Evolutionary conservation across 345 rosid species (phyloP).

Genomic region (Melaleuca quinquenervia): DNA sequence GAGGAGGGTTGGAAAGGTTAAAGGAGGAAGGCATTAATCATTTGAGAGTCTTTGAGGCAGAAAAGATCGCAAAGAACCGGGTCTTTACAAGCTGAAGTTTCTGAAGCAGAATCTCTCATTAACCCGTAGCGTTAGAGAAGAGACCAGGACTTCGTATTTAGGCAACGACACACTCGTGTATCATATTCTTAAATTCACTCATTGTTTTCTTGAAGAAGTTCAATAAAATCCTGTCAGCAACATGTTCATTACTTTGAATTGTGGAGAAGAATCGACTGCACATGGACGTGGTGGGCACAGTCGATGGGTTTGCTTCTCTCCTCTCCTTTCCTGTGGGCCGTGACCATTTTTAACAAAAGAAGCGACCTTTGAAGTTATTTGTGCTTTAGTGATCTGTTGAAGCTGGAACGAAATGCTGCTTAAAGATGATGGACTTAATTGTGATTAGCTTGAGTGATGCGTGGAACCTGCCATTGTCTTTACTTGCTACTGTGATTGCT

Average conservation of each 20-base stretch:
- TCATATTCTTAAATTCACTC: not conserved
- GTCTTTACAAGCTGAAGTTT: slow-evolving; percentile 18
- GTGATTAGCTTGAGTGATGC: not conserved
- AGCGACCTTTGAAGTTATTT: not conserved
- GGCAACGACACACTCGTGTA: not conserved
- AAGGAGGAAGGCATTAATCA: slow-evolving; percentile 50
- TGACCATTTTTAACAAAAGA: too few species aligned
- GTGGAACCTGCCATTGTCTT: not conserved
- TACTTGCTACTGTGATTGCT: not conserved
- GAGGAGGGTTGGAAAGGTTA: slow-evolving; percentile 42
- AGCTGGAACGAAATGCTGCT: not conserved
- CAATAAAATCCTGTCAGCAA: not conserved
- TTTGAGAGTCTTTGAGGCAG: slow-evolving; percentile 45
- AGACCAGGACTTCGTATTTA: not conserved
- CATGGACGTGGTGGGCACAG: not conserved
- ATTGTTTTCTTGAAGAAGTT: not conserved
- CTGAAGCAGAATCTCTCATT: not conserved
- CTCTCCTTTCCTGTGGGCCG: not conserved
- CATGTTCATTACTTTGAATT: not conserved
- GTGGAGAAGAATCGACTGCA: not conserved
- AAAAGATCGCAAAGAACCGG: slow-evolving; percentile 48
- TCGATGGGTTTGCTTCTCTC: not conserved
- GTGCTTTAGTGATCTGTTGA: not conserved
- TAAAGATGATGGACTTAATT: not conserved
- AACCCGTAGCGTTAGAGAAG: not conserved